These are phyloP conservation scores for Phytophthora sojae DNA, from an alignment of 352 stramenopile genomes.

Conservation along the genomic window DNA sequence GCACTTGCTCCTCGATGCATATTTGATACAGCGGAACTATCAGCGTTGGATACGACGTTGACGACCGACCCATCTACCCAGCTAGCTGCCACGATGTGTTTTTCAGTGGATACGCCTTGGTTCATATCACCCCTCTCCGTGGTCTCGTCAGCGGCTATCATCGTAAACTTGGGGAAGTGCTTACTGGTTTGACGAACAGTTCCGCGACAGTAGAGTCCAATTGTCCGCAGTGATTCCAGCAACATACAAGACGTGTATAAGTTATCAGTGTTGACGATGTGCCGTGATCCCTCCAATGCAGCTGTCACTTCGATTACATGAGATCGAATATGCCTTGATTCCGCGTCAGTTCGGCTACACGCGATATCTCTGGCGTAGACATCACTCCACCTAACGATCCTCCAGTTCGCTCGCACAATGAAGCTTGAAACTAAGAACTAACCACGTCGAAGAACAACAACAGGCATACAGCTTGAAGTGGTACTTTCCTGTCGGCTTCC, in stretches of 20 bases:
- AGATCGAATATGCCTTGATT: conserved; percentile 9
- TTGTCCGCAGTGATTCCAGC: conserved; percentile 25
- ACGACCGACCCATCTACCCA: neutral
- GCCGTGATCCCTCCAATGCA: conserved; percentile 11
- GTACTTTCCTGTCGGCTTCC: neutral
- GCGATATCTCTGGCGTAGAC: neutral
- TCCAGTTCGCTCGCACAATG: conserved; percentile 4
- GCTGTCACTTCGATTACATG: conserved; percentile 33
- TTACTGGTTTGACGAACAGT: conserved; percentile 20
- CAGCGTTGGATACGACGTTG: neutral
- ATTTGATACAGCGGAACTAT: conserved; percentile 17
- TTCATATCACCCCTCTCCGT: conserved; percentile 5
- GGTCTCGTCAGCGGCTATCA: neutral
- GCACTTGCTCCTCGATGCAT: conserved; percentile 24
- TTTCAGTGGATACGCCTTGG: conserved; percentile 22
- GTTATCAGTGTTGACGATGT: conserved; percentile 14
- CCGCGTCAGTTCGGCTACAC: neutral
- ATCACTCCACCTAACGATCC: neutral
- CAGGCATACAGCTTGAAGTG: conserved; percentile 14
- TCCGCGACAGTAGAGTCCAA: conserved; percentile 26
- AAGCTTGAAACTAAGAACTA: conserved; percentile 6
- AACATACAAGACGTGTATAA: conserved; percentile 42
- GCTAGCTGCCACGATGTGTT: conserved; percentile 19
- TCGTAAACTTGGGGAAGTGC: conserved; percentile 30
- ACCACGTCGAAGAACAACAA: conserved; percentile 2